Evolutionary conservation across 2,329 filamentous ascomycete species (phyloP), one percentile per base, ranked within the genome.

Genomic region (Botrytis fabae): DNA sequence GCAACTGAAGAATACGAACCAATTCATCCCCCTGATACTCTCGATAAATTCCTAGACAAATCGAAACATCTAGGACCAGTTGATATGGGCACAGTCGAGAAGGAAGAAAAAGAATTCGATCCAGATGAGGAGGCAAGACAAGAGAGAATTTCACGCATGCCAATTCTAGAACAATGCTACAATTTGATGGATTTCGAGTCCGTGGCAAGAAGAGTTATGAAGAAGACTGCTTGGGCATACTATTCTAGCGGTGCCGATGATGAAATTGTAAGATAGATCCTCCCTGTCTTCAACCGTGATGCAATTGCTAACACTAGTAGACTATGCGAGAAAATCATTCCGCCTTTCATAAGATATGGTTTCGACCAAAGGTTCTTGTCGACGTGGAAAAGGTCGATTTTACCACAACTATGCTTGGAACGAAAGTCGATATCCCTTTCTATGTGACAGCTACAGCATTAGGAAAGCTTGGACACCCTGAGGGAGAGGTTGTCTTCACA

Each of bases 341-440:
- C 63, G 96, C 96, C 63, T 99, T 94, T 85, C 96, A 99, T 85
- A 95, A 97, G 81, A 97, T 98, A 83, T 92, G 96, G 95, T 98
- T 99, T 86, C 90, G 96, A 35, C 96, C 96, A 5, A 91, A 91
- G 76, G 86, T 99, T 72, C 90, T 99, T 72, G 90, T 97, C 70
- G 92, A 99, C 80, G 96, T 99, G 51, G 93, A 95, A 81, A 88
- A 93, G 35, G 88, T 99, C 74, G 93, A 98, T 82, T 90, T 93
- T 81, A 90, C 89, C 51, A 98, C 95, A 38, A 97, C 92, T 2
- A 98, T 99, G 95, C 91, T 99, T 28, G 95, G 95, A 76, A 91
- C 91, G 51, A 94, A 93, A 81, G 89, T 90, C 75, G 89, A 91
- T 75, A 92, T 97, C 65, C 96, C 96, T 35, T 97, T 98, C 85